Percentiles rank a stretch among this genome's conserved stretches.
Conservation (phyloP, 139 green algal genomes). For the Chlorella sp. region DNA sequence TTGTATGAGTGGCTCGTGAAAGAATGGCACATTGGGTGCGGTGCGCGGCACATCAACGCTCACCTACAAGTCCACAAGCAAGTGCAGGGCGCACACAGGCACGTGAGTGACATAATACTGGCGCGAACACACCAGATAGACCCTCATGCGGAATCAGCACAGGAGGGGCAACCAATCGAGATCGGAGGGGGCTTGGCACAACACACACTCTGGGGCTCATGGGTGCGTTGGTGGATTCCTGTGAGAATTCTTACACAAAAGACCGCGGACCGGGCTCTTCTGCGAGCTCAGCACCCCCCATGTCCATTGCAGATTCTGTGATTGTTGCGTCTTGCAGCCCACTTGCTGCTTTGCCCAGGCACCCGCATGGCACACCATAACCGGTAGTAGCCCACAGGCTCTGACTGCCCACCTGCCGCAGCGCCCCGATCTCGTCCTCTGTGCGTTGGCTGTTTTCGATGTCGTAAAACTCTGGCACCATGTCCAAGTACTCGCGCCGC, state of each 20-base stretch:
- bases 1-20: constrained; percentile 76
- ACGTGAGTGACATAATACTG: not conserved
- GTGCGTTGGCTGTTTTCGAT: constrained; percentile 51
- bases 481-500: constrained; percentile 75
- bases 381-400: no score
- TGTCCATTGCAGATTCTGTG: not conserved
- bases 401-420: constrained; percentile 80
- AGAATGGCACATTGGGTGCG: constrained; percentile 81
- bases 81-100: not conserved
- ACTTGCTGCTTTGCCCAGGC: not conserved
- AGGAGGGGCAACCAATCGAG: not conserved
- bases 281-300: not conserved
- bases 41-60: constrained; percentile 88
- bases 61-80: constrained; percentile 51
- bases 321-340: not conserved
- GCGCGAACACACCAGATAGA: not conserved
- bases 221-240: not conserved
- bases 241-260: not conserved
- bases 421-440: constrained; percentile 78
- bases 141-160: not conserved
- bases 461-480: constrained; percentile 84
- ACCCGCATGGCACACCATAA: no score
- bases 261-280: not conserved
- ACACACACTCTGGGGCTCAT: not conserved
- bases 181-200: not conserved